These are phyloP conservation scores for Wallacemonas rigidus DNA, from an alignment of 208 protist genomes.

Conservation along the genomic window DNA sequence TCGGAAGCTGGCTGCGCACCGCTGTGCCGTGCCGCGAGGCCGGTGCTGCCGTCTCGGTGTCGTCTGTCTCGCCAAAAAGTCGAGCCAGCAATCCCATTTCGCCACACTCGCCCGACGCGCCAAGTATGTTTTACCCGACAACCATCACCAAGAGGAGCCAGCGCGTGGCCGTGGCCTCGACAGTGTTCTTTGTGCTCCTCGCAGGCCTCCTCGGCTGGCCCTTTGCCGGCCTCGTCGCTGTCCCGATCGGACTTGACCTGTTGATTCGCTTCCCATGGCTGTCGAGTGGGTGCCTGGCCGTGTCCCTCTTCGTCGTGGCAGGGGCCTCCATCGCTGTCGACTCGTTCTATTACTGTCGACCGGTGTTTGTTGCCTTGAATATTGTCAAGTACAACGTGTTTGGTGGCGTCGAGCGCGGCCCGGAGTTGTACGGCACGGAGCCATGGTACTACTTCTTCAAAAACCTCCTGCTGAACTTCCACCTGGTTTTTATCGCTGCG, in stretches of 20 bases:
- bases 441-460: conserved; percentile 92
- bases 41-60: not conserved
- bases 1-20: conserved; percentile 68
- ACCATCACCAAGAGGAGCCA: not conserved
- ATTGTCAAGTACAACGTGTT: conserved; percentile 71
- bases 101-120: not conserved
- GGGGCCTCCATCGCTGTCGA: conserved; percentile 36
- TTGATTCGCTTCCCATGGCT: conserved; percentile 43
- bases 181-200: conserved; percentile 52
- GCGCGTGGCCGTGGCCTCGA: conserved; percentile 25
- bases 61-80: too few species aligned
- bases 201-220: conserved; percentile 88
- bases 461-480: conserved; percentile 95
- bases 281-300: conserved; percentile 25
- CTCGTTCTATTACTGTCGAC: conserved; percentile 52
- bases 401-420: conserved; percentile 46
- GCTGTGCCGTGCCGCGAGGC: conserved; percentile 1
- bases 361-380: conserved; percentile 51
- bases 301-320: conserved; percentile 26
- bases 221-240: conserved; percentile 80
- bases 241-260: conserved; percentile 83
- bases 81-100: too few species aligned
- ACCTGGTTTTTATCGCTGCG: conserved; percentile 83
- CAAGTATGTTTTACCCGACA: conserved; percentile 3
- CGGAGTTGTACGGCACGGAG: conserved; percentile 93